Percentiles rank a stretch among this genome's conserved stretches.
These are phyloP conservation scores for Teratosphaeriaceae sp. DNA, from an alignment of 2,329 filamentous ascomycete species.

Conservation along the genomic window DNA sequence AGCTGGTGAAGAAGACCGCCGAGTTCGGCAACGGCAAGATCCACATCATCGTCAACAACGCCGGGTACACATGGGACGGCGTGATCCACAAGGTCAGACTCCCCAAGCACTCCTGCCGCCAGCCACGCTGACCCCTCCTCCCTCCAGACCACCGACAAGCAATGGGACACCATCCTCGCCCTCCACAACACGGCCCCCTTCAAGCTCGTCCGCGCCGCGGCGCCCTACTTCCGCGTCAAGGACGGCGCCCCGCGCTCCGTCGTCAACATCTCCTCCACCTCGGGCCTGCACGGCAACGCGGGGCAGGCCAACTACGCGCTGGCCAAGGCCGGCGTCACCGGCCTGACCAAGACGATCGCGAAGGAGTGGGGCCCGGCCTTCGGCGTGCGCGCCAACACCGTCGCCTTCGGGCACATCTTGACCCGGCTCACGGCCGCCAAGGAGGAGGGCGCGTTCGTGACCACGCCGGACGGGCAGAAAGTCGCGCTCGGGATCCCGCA, in stretches of 20 bases:
- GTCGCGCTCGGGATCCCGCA: slow-evolving; percentile 67
- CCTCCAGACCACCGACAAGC: slow-evolving; percentile 81
- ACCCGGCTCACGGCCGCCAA: slow-evolving; percentile 78
- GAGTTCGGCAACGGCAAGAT: slow-evolving; percentile 83
- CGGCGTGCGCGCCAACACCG: slow-evolving; percentile 74
- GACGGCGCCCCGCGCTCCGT: slow-evolving; percentile 73
- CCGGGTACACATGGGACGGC: slow-evolving; percentile 87
- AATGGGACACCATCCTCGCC: slow-evolving; percentile 82
- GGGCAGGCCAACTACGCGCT: slow-evolving; percentile 87
- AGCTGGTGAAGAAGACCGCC: slow-evolving; percentile 66
- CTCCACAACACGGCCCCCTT: slow-evolving; percentile 83
- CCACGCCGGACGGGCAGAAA: slow-evolving; percentile 67
- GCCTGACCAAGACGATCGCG: slow-evolving; percentile 81
- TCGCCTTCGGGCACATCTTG: slow-evolving; percentile 76
- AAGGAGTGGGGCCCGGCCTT: slow-evolving; percentile 85
- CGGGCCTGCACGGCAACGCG: slow-evolving; percentile 77
- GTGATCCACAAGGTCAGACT: slow-evolving; percentile 69
- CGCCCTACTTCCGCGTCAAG: slow-evolving; percentile 80
- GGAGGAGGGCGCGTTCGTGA: slow-evolving; percentile 74
- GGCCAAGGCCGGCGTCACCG: slow-evolving; percentile 76
- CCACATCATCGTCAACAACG: slow-evolving; percentile 87
- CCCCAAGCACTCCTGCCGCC: not conserved
- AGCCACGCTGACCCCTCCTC: slow-evolving; percentile 12
- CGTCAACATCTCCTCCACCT: slow-evolving; percentile 78
- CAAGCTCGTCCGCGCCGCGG: slow-evolving; percentile 70